A percentile compares a stretch with the other conserved stretches of the same genome.
These are phyloP conservation scores for Saturnispora quitensis DNA, from an alignment of 805 yeast species.

Conservation along the genomic window DNA sequence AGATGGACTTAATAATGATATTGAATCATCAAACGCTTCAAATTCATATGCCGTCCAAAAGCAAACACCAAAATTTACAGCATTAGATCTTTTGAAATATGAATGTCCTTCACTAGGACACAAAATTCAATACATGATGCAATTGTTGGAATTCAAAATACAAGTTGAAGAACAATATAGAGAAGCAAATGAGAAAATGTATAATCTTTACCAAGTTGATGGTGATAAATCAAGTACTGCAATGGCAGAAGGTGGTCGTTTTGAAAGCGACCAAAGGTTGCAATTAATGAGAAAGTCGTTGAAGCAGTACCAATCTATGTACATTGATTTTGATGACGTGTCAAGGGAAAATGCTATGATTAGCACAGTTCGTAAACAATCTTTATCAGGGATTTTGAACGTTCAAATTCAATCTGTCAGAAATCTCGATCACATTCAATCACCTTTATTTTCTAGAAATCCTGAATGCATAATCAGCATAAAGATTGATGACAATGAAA, in stretches of 20 bases:
- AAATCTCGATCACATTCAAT: constrained; percentile 88
- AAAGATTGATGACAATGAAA: constrained; percentile 82
- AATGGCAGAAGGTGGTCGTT: constrained; percentile 82
- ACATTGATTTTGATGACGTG: constrained; percentile 60
- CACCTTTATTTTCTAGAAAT: constrained; percentile 66
- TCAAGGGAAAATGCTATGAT: constrained; percentile 56
- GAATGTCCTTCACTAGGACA: constrained; percentile 95
- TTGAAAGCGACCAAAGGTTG: constrained; percentile 79
- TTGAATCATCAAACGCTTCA: not conserved
- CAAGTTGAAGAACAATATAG: constrained; percentile 91
- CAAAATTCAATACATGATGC: constrained; percentile 89
- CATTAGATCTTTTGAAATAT: constrained; percentile 76
- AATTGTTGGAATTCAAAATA: constrained; percentile 85
- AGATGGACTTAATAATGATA: not conserved
- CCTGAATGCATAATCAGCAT: constrained; percentile 73
- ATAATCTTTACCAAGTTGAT: constrained; percentile 76
- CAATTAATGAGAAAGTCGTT: constrained; percentile 74
- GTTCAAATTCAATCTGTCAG: constrained; percentile 69
- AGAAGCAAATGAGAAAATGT: constrained; percentile 85
- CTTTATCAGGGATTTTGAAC: constrained; percentile 71
- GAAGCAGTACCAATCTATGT: constrained; percentile 84
- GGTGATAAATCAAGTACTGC: constrained; percentile 81
- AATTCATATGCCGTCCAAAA: constrained; percentile 5
- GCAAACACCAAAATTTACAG: constrained; percentile 43
- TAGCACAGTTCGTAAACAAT: constrained; percentile 69